Base-by-base conservation (phyloP, 352 stramenopile genomes). In the Globisporangium splendens region DNA sequence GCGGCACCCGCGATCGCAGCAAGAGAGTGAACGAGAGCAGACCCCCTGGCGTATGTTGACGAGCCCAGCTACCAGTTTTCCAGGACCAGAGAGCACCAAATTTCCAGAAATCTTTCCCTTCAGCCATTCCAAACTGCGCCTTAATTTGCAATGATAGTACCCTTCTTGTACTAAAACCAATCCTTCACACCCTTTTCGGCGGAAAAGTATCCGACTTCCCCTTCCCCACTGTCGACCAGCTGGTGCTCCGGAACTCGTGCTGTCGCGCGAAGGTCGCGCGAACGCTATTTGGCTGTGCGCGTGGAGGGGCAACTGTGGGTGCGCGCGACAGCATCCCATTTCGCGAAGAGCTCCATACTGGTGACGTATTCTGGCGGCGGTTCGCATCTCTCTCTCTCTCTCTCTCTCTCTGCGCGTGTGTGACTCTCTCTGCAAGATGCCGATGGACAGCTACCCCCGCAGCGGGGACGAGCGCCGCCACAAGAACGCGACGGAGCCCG, bases 391-490 rank as follows among this genome's bases (percentile, higher is more conserved):
- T 15, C 5, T 3, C 39, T 18, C 7, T 8, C 28, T 44, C 5
- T 17, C 3, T 17, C 10, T 17, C 11, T 43, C 11, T 43, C 11
- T 43, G 38, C 10, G 38, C 10, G 38, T 10, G 38, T 10, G 38
- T 41, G 35, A 41, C 12, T 17, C 38, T 43, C 48, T 20, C 17
- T 24, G 52, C 20, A 50, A 14, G 21, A 58, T 58, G 52, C 39
- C 52, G 41, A 50, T 39, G 21, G 52, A 58, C 52, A 50, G 21
- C 21, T 58, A 50, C 41, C 21, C 52, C 10, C 52, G 47, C 22
- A 35, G 28, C 28, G 28, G 28, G 28, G 52, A 58, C 21, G 38
- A 50, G 52, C 52, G 15, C 15, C 52, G 39, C 28, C 28, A 35
- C 15, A 58, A 49, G 39, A 42, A 39, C 21, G 8, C 48, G 20